Conservation (phyloP, 2,329 filamentous ascomycete genomes). For the Teratosphaeria destructans region DNA sequence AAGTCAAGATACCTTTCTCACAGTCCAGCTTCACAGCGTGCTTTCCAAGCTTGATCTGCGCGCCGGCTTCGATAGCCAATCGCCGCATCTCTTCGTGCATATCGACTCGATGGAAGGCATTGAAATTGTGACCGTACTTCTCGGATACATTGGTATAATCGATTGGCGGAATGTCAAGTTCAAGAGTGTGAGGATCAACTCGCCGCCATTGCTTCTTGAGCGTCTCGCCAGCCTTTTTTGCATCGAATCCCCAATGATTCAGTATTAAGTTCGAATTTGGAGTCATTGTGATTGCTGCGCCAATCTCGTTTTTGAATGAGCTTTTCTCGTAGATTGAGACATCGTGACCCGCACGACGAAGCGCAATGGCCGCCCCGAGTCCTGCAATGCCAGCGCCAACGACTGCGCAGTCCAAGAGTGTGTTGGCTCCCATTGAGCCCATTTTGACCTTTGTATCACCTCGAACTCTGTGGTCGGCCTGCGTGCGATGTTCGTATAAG, state of each 20-base stretch:
- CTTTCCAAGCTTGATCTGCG: conserved; percentile 5
- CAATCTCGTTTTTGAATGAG: conserved; percentile 30
- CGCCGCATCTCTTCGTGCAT: conserved; percentile 9
- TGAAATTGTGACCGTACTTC: conserved; percentile 7
- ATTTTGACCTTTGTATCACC: background rate
- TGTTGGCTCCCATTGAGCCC: background rate
- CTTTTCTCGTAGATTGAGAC: conserved; percentile 17
- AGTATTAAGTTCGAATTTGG: conserved; percentile 23
- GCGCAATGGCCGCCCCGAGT: conserved; percentile 11
- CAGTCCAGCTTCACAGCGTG: conserved; percentile 6
- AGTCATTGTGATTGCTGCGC: conserved; percentile 32
- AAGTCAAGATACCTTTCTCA: conserved; percentile 6
- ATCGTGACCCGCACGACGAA: conserved; percentile 9
- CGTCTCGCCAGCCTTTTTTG: conserved; percentile 10
- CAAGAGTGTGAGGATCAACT: conserved; percentile 1
- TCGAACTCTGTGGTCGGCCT: background rate
- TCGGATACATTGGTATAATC: conserved; percentile 4
- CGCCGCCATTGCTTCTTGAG: conserved; percentile 3
- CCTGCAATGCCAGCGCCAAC: conserved; percentile 19
- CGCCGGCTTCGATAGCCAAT: conserved; percentile 6
- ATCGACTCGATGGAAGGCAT: conserved; percentile 14
- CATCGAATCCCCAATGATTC: conserved; percentile 11
- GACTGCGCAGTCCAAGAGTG: conserved; percentile 2
- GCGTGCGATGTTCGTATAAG: background rate
- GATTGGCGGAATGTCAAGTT: conserved; percentile 1